Evolutionary conservation across 495 filamentous ascomycete species (phyloP), one percentile per base, ranked within the genome.

Genomic region (Diplogelasinospora grovesii): DNA sequence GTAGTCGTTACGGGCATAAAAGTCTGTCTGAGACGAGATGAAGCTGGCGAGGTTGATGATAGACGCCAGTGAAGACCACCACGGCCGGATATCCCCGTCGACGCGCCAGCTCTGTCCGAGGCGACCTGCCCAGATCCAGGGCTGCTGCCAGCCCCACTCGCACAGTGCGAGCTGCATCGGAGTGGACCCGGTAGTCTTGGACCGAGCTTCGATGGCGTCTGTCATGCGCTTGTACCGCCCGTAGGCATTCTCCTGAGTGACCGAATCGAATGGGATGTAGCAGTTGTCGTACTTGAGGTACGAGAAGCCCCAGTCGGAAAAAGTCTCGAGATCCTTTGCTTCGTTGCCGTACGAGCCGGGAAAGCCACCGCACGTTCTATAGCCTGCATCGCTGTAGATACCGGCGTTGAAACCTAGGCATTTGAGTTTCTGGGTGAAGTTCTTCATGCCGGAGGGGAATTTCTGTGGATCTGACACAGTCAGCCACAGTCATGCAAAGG

Each of bases 91-190:
- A 44, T 79, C 75, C 13, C 71, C 72, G 8, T 60, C 60, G 39
- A 68, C 75, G n/a, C 75, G 57, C 63, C 70, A 76, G 0, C 69
- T 73, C 46, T 78, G 75, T 7, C 68, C 63, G 7, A 75, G 67
- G n/a, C 64, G 67, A 13, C 68, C 61, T 15, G 63, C 66, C 69
- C 69, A 73, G 28, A 23, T 25, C 39, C 46, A 49, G 0, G 63
- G 62, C 11, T 62, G 51, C 25, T 73, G 66, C 29, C 56, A 49
- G 16, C 69, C 69, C 61, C 63, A 66, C 23, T 63, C 54, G 54
- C 55, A 59, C 6, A 43, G 19, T 4, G 31, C 21, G 42, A 41
- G 32, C 43, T 49, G 45, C 41, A 57, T 2, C 48, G 25, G 10
- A 5, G 5, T 8, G 55, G 53, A 9, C 38, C 36, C 22, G 16